Conservation (phyloP, 108 stramenopile genomes). For the Skeletonema grethae region DNA sequence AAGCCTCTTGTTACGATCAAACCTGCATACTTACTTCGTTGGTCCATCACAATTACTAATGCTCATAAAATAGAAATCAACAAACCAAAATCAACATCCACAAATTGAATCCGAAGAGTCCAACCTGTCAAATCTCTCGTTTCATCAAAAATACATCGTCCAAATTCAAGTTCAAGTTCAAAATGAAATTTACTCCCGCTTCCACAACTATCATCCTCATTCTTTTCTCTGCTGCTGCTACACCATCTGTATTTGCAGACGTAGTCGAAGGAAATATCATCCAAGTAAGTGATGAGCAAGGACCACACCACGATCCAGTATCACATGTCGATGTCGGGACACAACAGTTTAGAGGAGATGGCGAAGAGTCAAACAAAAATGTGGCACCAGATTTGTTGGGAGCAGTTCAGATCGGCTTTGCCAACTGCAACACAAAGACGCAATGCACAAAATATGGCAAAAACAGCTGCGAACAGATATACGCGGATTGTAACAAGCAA, state of each 20-base stretch:
- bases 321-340: not conserved
- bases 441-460: no score
- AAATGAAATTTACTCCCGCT: not conserved
- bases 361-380: no score
- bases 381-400: not conserved
- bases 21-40: not conserved
- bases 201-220: not conserved
- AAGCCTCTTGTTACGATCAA: not conserved
- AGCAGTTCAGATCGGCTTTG: not conserved
- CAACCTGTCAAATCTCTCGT: not conserved
- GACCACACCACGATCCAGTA: not conserved
- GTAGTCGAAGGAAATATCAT: not conserved
- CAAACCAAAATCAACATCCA: not conserved
- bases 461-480: no score
- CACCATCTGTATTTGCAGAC: not conserved
- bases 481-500: no score
- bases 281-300: no score
- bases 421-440: no score
- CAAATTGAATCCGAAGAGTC: not conserved
- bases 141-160: no score
- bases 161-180: not conserved
- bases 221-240: not conserved
- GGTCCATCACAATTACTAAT: not conserved
- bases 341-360: not conserved
- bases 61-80: conserved; percentile 2